phyloP scores from a whole-genome alignment of 306 rosid genomes.

The Trifolium subterraneum region DNA sequence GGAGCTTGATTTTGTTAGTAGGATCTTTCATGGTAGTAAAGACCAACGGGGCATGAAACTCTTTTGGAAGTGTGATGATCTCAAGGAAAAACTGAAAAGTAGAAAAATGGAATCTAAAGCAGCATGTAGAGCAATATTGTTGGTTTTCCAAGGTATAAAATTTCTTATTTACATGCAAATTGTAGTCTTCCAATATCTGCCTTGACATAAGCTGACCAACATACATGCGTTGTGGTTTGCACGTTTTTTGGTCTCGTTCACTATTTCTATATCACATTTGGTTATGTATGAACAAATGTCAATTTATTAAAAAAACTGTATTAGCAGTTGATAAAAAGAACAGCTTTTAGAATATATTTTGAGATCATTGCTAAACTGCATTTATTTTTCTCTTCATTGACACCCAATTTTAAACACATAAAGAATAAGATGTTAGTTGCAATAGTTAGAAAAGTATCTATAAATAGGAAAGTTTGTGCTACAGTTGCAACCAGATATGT shows the following conservation, averaged over 20 bases:
- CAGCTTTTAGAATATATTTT: slow-evolving; percentile 23
- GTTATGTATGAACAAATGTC: slow-evolving; percentile 16
- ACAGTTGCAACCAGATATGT: slow-evolving; percentile 18
- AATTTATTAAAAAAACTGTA: neutral
- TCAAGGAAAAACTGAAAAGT: slow-evolving; percentile 74
- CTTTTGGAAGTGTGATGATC: slow-evolving; percentile 82
- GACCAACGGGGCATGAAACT: slow-evolving; percentile 89
- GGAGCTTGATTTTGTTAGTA: slow-evolving; percentile 93
- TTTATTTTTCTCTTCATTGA: slow-evolving; percentile 20
- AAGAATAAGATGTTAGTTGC: slow-evolving; percentile 15
- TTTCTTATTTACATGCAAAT: slow-evolving; percentile 19
- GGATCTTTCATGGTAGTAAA: slow-evolving; percentile 89
- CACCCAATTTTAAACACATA: slow-evolving; percentile 11
- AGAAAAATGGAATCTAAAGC: slow-evolving; percentile 66
- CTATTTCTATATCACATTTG: slow-evolving; percentile 29
- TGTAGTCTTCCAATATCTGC: slow-evolving; percentile 28
- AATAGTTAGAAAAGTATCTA: neutral
- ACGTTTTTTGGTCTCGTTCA: neutral
- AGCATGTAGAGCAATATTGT: slow-evolving; percentile 79
- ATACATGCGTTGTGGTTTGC: neutral
- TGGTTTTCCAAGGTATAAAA: slow-evolving; percentile 82
- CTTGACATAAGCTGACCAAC: slow-evolving; percentile 2
- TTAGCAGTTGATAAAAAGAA: neutral
- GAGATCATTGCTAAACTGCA: neutral
- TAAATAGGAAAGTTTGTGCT: slow-evolving; percentile 13